These are phyloP conservation scores for Asterochloris sp. DNA, from an alignment of 139 green algal genomes.

Conservation along the genomic window DNA sequence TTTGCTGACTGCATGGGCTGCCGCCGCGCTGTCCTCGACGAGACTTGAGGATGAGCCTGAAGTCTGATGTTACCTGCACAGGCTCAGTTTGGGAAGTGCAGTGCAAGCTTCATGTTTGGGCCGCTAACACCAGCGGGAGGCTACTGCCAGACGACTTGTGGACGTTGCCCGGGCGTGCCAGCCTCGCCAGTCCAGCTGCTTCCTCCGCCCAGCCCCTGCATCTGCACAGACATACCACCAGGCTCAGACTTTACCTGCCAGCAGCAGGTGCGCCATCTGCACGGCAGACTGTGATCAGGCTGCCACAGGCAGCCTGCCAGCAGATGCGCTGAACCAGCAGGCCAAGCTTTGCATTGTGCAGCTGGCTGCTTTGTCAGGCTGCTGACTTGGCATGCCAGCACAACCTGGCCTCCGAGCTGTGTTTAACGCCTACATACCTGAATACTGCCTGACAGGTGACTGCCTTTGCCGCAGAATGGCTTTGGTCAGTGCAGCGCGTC, in stretches of 20 bases:
- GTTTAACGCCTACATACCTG: no score
- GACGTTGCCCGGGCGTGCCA: background rate
- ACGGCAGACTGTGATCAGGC: background rate
- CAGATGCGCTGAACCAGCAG: background rate
- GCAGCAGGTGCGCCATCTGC: background rate
- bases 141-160: slow-evolving; percentile 16
- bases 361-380: background rate
- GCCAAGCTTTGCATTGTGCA: background rate
- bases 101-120: slow-evolving; percentile 13
- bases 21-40: background rate
- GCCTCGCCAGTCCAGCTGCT: background rate
- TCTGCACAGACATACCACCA: background rate
- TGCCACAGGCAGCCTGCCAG: background rate
- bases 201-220: background rate
- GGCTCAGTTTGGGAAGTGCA: slow-evolving; percentile 8
- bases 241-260: background rate
- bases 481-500: slow-evolving; percentile 7
- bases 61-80: background rate
- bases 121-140: background rate
- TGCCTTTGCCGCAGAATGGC: background rate
- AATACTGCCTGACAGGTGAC: background rate
- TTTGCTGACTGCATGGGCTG: background rate
- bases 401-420: background rate
- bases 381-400: background rate
- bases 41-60: background rate